phyloP scores from a whole-genome alignment of 1,284 basidiomycete genomes.

The Naganishia cerealis region DNA sequence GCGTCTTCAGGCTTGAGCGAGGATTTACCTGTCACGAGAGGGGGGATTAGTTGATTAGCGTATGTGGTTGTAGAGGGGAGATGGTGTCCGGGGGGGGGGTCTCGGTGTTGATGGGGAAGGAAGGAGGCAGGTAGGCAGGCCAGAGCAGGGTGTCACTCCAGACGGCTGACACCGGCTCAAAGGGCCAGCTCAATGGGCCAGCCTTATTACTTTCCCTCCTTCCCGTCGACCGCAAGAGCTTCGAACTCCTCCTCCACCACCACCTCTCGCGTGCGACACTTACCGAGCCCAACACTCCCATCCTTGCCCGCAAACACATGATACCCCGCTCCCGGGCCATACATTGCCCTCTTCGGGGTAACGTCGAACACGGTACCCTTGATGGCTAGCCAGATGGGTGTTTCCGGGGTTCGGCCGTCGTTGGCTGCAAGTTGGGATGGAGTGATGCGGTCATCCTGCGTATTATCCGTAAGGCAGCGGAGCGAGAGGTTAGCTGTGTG shows the following conservation, averaged over 20 bases:
- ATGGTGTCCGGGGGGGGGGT: no score
- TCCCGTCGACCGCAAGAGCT: neutral
- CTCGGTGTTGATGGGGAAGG: no score
- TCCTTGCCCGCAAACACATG: constrained; percentile 78
- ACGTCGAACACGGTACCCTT: constrained; percentile 55
- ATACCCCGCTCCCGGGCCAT: constrained; percentile 54
- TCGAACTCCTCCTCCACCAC: neutral
- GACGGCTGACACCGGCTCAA: no score
- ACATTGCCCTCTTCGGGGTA: constrained; percentile 52
- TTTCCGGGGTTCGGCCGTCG: constrained; percentile 48
- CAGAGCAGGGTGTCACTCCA: no score
- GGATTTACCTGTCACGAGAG: constrained; percentile 59
- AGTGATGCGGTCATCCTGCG: constrained; percentile 51
- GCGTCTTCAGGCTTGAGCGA: constrained; percentile 86
- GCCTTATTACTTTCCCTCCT: no score
- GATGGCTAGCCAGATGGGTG: constrained; percentile 55
- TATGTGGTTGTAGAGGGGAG: no score
- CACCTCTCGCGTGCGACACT: constrained; percentile 35
- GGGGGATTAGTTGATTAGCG: neutral
- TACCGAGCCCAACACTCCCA: constrained; percentile 77
- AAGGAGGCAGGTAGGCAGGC: no score
- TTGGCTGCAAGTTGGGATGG: constrained; percentile 44
- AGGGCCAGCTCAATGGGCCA: no score
- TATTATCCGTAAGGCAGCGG: neutral
- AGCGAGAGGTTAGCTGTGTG: neutral